Evolutionary conservation across 495 filamentous ascomycete genomes (phyloP).

Genomic region (Extremus antarcticus): DNA sequence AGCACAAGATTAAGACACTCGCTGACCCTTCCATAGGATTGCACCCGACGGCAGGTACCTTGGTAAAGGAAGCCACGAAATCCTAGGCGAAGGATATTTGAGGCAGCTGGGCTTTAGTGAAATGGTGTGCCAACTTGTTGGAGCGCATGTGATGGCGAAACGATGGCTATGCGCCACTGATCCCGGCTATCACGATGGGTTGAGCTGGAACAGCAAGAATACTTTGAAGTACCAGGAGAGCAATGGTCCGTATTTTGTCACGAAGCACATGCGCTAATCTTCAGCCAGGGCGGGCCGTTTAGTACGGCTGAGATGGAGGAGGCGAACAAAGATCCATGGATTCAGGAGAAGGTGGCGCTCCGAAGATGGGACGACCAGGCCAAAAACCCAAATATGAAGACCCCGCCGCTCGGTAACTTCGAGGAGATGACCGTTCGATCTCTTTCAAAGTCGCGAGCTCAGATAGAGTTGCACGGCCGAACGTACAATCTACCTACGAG

Average conservation of each 20-base stretch:
- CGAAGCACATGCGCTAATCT: not conserved
- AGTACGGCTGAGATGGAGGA: not conserved
- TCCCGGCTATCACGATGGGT: not conserved
- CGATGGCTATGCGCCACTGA: constrained; percentile 1
- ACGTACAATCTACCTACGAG: constrained; percentile 4
- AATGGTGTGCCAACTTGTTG: constrained; percentile 8
- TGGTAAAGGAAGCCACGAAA: constrained; percentile 5
- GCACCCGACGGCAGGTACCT: not conserved
- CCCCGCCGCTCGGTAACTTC: not conserved
- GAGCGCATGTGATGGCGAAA: constrained; percentile 10
- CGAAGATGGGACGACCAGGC: constrained; percentile 8
- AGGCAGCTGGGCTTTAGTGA: constrained; percentile 9
- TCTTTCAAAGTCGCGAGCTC: not conserved
- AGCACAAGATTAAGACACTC: too few relatives aligned
- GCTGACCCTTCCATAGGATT: too few relatives aligned
- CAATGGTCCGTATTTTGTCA: not conserved
- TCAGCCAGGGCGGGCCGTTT: constrained; percentile 2
- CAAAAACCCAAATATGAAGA: constrained; percentile 2
- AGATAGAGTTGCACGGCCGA: not conserved
- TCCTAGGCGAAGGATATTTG: constrained; percentile 7
- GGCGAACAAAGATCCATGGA: constrained; percentile 2
- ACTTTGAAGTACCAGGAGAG: constrained; percentile 4
- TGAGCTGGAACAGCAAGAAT: not conserved
- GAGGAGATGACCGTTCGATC: constrained; percentile 4
- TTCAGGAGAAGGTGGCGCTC: not conserved